A percentile compares a stretch with the other conserved stretches of the same genome.
Evolutionary conservation across 2,329 filamentous ascomycete genomes (phyloP).

Genomic region (Paraphoma sp.): DNA sequence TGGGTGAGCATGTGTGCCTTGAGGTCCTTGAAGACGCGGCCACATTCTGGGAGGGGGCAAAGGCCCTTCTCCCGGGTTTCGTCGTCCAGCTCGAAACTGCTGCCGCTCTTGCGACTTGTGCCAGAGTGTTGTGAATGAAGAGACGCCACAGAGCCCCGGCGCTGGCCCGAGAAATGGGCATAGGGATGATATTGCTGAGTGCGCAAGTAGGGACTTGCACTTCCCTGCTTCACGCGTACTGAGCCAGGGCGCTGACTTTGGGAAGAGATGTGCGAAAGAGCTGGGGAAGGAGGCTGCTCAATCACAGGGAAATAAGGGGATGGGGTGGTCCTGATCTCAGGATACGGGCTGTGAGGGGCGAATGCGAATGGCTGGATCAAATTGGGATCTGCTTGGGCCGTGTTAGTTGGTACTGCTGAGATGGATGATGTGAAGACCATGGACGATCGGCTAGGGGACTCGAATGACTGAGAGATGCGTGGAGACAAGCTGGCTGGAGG

Average conservation of each 20-base stretch:
- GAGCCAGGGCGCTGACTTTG: conserved; percentile 52
- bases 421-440: neutral
- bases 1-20: conserved; percentile 96
- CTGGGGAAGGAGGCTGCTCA: conserved; percentile 66
- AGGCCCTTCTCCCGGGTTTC: conserved; percentile 70
- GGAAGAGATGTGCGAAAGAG: conserved; percentile 62
- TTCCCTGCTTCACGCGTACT: conserved; percentile 57
- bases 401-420: conserved; percentile 17
- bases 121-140: conserved; percentile 70
- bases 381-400: conserved; percentile 59
- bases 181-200: conserved; percentile 63
- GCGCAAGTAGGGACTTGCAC: conserved; percentile 72
- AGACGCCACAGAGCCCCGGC: conserved; percentile 74
- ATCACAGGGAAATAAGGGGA: conserved; percentile 51
- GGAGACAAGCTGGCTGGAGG: conserved; percentile 21
- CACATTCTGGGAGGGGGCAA: conserved; percentile 84
- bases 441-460: conserved; percentile 50
- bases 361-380: conserved; percentile 62
- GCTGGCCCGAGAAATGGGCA: conserved; percentile 52
- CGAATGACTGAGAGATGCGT: conserved; percentile 21
- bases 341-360: conserved; percentile 49
- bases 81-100: conserved; percentile 48
- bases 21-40: conserved; percentile 85
- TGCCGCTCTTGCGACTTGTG: conserved; percentile 59
- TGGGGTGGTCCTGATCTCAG: conserved; percentile 48